A percentile compares a stretch with the other conserved stretches of the same genome.
Evolutionary conservation across 1,284 basidiomycete species (phyloP).

Genomic region (Boletellus deceptivus): DNA sequence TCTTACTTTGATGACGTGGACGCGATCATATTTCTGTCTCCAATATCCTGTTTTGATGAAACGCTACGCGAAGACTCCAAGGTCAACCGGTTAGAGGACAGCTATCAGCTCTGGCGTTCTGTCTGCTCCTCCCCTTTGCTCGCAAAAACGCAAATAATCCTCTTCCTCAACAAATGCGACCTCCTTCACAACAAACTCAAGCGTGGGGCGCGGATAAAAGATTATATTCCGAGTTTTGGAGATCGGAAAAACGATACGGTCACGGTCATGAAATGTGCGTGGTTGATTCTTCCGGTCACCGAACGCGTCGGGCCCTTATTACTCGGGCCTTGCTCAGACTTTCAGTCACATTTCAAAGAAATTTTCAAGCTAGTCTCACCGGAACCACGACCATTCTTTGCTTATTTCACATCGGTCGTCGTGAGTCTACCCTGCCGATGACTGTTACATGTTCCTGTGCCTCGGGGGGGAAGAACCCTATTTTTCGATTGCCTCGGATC

Average conservation of each 20-base stretch:
- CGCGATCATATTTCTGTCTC: conserved; percentile 70
- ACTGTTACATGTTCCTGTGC: conserved; percentile 3
- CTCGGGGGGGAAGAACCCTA: background rate
- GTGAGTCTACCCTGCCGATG: conserved; percentile 36
- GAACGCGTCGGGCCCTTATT: background rate
- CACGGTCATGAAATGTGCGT: conserved; percentile 60
- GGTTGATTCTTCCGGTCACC: background rate
- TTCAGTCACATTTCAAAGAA: conserved; percentile 66
- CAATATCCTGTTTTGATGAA: conserved; percentile 73
- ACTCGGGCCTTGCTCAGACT: conserved; percentile 46
- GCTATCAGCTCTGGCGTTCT: conserved; percentile 67
- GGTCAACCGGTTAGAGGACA: conserved; percentile 72
- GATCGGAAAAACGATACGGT: conserved; percentile 56
- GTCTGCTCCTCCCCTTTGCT: conserved; percentile 65
- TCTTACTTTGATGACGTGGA: conserved; percentile 73
- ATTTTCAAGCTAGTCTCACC: conserved; percentile 58
- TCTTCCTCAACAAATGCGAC: conserved; percentile 65
- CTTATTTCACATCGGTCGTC: conserved; percentile 72
- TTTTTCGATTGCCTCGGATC: background rate
- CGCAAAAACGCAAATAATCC: conserved; percentile 58
- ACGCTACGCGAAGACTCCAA: conserved; percentile 62
- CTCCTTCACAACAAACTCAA: conserved; percentile 64
- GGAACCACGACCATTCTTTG: conserved; percentile 61
- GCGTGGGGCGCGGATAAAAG: conserved; percentile 55
- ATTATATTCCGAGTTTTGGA: conserved; percentile 62